Conservation (phyloP, 345 rosid genomes). For the Melastoma malabathricum region DNA sequence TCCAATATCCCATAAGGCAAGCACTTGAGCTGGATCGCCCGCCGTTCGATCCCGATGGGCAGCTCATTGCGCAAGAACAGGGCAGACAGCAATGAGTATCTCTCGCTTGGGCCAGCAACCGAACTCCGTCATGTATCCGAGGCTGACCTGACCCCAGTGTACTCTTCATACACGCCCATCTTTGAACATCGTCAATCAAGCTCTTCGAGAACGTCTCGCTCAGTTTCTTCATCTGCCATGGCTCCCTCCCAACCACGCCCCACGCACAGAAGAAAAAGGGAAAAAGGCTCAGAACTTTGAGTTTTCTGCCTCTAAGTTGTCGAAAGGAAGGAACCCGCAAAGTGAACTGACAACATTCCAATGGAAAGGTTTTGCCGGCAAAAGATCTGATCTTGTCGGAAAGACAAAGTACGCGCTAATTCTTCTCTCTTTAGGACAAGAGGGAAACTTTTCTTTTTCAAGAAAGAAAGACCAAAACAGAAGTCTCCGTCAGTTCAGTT, state of each 20-base stretch:
- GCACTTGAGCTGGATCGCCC: slow-evolving; percentile 61
- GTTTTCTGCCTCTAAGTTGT: too few relatives aligned
- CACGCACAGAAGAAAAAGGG: too few relatives aligned
- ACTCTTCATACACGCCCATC: slow-evolving; percentile 89
- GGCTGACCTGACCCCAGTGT: slow-evolving; percentile 73
- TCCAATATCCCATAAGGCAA: slow-evolving; percentile 71
- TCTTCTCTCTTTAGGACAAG: too few relatives aligned
- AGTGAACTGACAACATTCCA: neutral
- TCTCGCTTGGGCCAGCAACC: slow-evolving; percentile 50
- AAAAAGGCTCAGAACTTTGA: too few relatives aligned
- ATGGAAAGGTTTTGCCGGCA: slow-evolving; percentile 2
- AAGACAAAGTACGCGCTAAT: too few relatives aligned
- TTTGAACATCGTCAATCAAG: slow-evolving; percentile 50
- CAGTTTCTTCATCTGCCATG: slow-evolving; percentile 34
- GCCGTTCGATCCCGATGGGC: slow-evolving; percentile 61
- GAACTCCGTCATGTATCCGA: slow-evolving; percentile 86
- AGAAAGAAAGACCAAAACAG: too few relatives aligned
- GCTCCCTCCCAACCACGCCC: too few relatives aligned
- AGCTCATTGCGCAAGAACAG: slow-evolving; percentile 81
- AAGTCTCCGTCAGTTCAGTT: too few relatives aligned
- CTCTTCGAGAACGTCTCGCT: slow-evolving; percentile 41
- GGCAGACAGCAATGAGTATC: slow-evolving; percentile 53
- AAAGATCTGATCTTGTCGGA: too few relatives aligned
- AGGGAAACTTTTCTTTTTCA: too few relatives aligned
- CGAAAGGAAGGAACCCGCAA: too few relatives aligned